Percentiles rank a stretch among this genome's conserved stretches.
These are phyloP conservation scores for Pseudovirgaria hyperparasitica DNA, from an alignment of 2,329 filamentous ascomycete species.

Conservation along the genomic window DNA sequence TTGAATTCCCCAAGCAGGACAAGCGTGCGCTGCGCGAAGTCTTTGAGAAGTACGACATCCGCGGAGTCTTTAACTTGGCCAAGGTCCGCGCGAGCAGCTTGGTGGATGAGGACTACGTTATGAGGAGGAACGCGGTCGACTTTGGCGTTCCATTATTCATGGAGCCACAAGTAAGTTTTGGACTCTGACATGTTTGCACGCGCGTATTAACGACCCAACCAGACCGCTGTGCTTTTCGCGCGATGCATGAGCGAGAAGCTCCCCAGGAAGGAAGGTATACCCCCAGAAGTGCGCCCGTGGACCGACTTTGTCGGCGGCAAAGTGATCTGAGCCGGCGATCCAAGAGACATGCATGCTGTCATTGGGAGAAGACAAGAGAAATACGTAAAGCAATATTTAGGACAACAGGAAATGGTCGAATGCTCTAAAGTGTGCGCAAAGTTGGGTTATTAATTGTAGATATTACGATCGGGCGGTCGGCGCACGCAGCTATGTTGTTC, in stretches of 20 bases:
- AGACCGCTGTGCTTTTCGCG: slow-evolving; percentile 93
- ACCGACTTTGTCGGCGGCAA: slow-evolving; percentile 72
- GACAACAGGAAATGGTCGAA: no score
- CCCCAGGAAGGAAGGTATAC: slow-evolving; percentile 76
- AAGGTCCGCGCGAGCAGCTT: slow-evolving; percentile 70
- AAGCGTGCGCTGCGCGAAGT: slow-evolving; percentile 91
- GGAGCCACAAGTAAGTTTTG: slow-evolving; percentile 74
- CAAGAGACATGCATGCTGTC: no score
- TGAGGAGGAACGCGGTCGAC: slow-evolving; percentile 95
- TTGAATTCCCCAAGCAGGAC: slow-evolving; percentile 93
- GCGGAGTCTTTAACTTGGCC: slow-evolving; percentile 90
- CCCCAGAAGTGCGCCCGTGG: slow-evolving; percentile 84
- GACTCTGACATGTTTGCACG: background rate
- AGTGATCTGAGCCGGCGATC: slow-evolving; percentile 3
- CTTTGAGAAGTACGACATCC: slow-evolving; percentile 93
- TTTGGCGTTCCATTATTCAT: slow-evolving; percentile 97
- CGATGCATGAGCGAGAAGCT: slow-evolving; percentile 97
- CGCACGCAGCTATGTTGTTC: no score
- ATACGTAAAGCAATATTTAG: no score
- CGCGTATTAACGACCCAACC: slow-evolving; percentile 1
- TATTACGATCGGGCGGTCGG: no score
- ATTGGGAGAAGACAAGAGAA: no score
- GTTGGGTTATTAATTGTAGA: no score
- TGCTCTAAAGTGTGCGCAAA: no score
- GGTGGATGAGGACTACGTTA: slow-evolving; percentile 91